Base-by-base conservation (phyloP, 1,284 basidiomycete species). In the Chalciporus sp. region DNA sequence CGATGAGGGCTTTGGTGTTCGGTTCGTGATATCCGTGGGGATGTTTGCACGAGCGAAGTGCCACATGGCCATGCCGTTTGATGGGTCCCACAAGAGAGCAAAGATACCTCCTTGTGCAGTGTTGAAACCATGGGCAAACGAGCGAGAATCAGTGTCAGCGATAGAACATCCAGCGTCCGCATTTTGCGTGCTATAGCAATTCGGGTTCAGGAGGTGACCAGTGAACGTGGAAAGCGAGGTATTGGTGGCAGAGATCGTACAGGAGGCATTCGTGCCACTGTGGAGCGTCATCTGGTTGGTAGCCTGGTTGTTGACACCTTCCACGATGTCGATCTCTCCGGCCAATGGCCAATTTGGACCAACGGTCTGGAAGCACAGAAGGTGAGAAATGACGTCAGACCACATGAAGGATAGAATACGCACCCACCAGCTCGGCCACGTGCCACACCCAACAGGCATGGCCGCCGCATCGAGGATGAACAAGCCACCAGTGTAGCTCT, bases 381-480 rank as follows among this genome's bases (percentile, higher is more conserved):
- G n/a, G 23, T 60, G 33, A 53, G 48, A 28, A 8, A 48, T 7
- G 20, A 4, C 3, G 2, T 37, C 29, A 6, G 16, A 10, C 8
- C 12, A 42, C 29, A 42, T 6, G n/a, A 43, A 58, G 37, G 28
- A 12, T 28, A 47, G 23, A 40, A 33, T 11, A 74, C 81, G 71
- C 79, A 91, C 23, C 92, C 91, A 48, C 19, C 70, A 70, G 27
- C 63, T 67, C 10, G 91, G 92, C 92, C 92, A 94, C 41, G 86
- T 81, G 42, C 82, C 82, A 69, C 90, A 92, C 0, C 92, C 92
- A 62, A 83, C 80, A 2, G 92, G 90, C 85, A 92, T 91, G 16
- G 81, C 71, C 49, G 71, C 74, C 57, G 93, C 79, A 67, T 94
- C 91, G n/a, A 89, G 78, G 56, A 95, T 82, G 71, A 94, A 87